Evolutionary conservation across 495 filamentous ascomycete species (phyloP), one percentile per base, ranked within the genome.

Genomic region (Lindgomyces ingoldianus): DNA sequence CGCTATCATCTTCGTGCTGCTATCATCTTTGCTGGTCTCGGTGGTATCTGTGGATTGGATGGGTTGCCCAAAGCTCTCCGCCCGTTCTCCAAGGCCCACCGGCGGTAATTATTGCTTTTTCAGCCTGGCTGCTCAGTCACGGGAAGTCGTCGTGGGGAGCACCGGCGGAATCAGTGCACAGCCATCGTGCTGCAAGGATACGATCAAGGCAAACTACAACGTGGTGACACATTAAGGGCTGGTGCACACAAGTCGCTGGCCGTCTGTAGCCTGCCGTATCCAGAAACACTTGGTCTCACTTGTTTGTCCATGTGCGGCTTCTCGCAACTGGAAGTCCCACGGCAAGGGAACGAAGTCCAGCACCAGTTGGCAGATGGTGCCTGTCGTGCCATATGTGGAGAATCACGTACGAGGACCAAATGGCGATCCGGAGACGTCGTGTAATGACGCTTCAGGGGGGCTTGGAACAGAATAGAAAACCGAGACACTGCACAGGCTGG

Each of bases 351-450:
- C 24, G 6, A 27, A 41, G 51, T 21, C 29, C 18, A 55, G 51
- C 33, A 55, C 33, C 29, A 19, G 50, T 46, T 55, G 59, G 46
- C 22, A 27, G 22, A 21, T 52, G 53, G 44, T 29, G 39, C 27
- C 27, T 11, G 62, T 58, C 45, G 62, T 64, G 53, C 53, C 47
- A 56, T 64, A 44, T 57, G 52, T 46, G 60, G 51, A 53, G 62
- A 29, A 62, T 49, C 18, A 30, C 2, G 50, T 48, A 29, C 60
- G 60, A 62, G 47, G 50, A 61, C 4, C 3, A 46, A 25, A 47
- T 53, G 58, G 27, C 19, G 58, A 44, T 53, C 29, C 56, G 41
- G 60, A 45, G 60, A 63, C 25, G 48, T 48, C 18, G 58, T 52
- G 58, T 18, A 55, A 55, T 27, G 51, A 33, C 1, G 33, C 46